Evolutionary conservation across 208 protist genomes (phyloP), one percentile per base, ranked within the genome.

Genomic region (Angomonas ambiguus): DNA sequence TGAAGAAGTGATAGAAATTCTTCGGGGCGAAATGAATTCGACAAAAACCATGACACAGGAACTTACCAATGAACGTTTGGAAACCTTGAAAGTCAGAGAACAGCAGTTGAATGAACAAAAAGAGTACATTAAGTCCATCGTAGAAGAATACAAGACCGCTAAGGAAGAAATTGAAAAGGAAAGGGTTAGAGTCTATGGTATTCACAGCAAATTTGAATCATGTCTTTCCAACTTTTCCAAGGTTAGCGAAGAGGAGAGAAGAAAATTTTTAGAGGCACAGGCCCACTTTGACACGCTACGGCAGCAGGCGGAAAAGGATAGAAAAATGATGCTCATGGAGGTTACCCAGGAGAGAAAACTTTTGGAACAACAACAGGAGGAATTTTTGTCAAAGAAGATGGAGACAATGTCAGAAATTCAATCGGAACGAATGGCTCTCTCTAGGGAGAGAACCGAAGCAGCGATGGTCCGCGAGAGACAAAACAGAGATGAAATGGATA

Each of bases 201-300:
- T 93, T 31, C 84, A 87, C 69, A 82, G 85, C 33, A 87, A 92
- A 62, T 92, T 96, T 56, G 90, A 96, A 51, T 66, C 92, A 25
- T 73, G 79, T 2, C 31, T 95, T 11, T 65, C 74, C 28, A 82
- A 71, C 58, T 92, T 93, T 56, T 76, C 56, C 42, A 83, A 83
- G 53, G 82, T 83, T 35, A 74, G 69, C 31, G 81, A 88, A 65
- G 90, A 96, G 61, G 90, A 96, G 48, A 84, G 90, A 31, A 78
- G 84, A 25, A 69, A 64, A 1, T 69, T 86, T 22, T 79, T 83
- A 35, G 83, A 88, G 58, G 61, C 83, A 8, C 79, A 87, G 64
- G 76, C 76, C 34, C 85, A 88, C 51, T 83, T 85, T 63, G 90
- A 93, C 61, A 92, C 90, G 13, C 68, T 91, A 16, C 87, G 90